Base-by-base conservation (phyloP, 352 stramenopile genomes). In the Peronospora destructor region DNA sequence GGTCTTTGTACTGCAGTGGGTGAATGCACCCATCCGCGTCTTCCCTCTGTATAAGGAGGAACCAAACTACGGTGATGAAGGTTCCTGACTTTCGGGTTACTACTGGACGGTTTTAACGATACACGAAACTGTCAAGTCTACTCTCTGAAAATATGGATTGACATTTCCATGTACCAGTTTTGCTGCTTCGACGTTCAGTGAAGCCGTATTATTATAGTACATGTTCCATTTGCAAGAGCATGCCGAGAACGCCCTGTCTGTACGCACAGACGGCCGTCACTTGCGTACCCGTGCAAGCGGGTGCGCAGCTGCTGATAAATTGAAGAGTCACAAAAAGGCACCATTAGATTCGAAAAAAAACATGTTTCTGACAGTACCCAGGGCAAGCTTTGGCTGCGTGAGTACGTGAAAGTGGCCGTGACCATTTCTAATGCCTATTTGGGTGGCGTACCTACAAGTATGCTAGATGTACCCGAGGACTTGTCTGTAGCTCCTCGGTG, bases 291-390 rank as follows among this genome's bases (percentile, higher is more conserved):
- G 29, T 8, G 28, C 54, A 58, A 32, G 40, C 13, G 34, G 35
- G 29, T 37, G 38, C 40, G 44, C 34, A 6, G 3, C 33, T 43
- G 35, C 45, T 64, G 59, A 64, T 53, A 56, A 39, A 49, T 66
- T 65, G 52, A 63, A 64, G 55, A 66, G 52, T 43, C 49, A 44
- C 17, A 30, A 36, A 62, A 52, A 59, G 30, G 35, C 55, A 55
- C 56, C 16, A 59, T 59, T 3, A 26, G 49, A 56, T 63, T 58
- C 43, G 43, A 32, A 32, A 32, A 32, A 32, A 12, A 13, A 32
- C 28, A 32, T 4, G 28, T 6, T 32, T 32, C 3, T 3, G 2
- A 6, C 8, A 32, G 28, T 25, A 23, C 16, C 25, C 13, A 21
- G n/a, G 45, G 10, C 38, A 59, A 21, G 45, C 36, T 39, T 53